Percentiles rank a stretch among this genome's conserved stretches.
Evolutionary conservation across 2,329 filamentous ascomycete genomes (phyloP).

Genomic region (Sclerotinia trifoliorum): DNA sequence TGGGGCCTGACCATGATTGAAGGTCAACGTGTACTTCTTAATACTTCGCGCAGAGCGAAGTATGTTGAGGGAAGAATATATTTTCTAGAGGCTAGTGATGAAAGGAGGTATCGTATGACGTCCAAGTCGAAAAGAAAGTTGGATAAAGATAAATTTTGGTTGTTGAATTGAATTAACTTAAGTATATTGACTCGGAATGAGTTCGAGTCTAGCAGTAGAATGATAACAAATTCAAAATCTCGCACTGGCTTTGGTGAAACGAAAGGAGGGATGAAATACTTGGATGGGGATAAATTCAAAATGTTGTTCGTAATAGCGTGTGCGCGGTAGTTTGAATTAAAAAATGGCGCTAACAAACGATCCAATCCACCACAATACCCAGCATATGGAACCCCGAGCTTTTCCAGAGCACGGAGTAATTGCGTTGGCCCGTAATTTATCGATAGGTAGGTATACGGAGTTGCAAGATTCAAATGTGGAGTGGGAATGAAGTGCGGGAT

Average conservation of each 20-base stretch:
- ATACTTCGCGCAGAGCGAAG: slow-evolving; percentile 33
- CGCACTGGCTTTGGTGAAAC: not conserved
- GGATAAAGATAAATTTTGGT: not conserved
- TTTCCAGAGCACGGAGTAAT: not conserved
- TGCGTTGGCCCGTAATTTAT: not conserved
- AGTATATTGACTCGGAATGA: not conserved
- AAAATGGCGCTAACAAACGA: slow-evolving; percentile 4
- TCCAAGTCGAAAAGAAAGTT: not conserved
- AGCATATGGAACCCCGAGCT: not conserved
- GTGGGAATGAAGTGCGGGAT: not conserved
- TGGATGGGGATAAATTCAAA: slow-evolving; percentile 2
- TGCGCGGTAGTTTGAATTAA: slow-evolving; percentile 19
- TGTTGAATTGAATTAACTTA: not conserved
- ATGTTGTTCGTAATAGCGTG: slow-evolving; percentile 1
- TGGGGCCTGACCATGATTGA: slow-evolving; percentile 44
- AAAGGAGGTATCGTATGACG: slow-evolving; percentile 18
- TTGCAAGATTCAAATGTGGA: not conserved
- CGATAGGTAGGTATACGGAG: not conserved
- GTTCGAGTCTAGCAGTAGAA: not conserved
- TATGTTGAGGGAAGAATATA: slow-evolving; percentile 24
- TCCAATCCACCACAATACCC: slow-evolving; percentile 8
- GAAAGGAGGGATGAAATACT: slow-evolving; percentile 13
- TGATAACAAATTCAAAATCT: not conserved
- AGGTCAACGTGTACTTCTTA: slow-evolving; percentile 35
- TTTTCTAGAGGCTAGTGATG: slow-evolving; percentile 16